phyloP scores from a whole-genome alignment of 2,329 filamentous ascomycete species.

The Alternaria gaisen region DNA sequence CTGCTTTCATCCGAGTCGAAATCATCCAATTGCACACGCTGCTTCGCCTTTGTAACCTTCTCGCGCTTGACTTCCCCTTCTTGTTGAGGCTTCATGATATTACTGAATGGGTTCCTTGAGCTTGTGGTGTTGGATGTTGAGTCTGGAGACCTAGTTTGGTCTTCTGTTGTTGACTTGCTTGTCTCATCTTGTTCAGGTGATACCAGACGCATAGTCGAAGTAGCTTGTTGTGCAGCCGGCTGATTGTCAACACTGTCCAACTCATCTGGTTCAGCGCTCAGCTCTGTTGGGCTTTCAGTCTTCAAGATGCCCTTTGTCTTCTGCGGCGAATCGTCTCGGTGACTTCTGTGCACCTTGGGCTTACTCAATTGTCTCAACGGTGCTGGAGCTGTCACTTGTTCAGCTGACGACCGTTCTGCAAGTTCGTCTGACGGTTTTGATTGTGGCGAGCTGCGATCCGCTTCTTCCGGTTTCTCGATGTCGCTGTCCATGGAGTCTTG shows the following conservation, averaged over 20 bases:
- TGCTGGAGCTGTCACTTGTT: slow-evolving; percentile 32
- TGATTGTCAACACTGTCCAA: slow-evolving; percentile 22
- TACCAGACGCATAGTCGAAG: slow-evolving; percentile 48
- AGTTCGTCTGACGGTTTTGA: slow-evolving; percentile 44
- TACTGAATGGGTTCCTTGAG: slow-evolving; percentile 42
- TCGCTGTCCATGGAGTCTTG: slow-evolving; percentile 52
- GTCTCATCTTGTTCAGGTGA: slow-evolving; percentile 40
- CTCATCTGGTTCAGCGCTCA: slow-evolving; percentile 26
- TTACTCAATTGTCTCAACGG: slow-evolving; percentile 49
- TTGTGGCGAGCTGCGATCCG: slow-evolving; percentile 46
- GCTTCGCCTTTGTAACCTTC: slow-evolving; percentile 67
- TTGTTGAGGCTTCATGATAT: slow-evolving; percentile 47
- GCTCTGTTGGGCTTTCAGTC: slow-evolving; percentile 42
- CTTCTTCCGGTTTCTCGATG: slow-evolving; percentile 56
- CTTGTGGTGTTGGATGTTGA: slow-evolving; percentile 33
- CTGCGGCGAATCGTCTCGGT: slow-evolving; percentile 43
- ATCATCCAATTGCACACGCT: slow-evolving; percentile 74
- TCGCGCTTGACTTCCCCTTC: slow-evolving; percentile 62
- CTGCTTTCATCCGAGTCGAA: slow-evolving; percentile 67
- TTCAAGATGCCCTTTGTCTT: slow-evolving; percentile 46
- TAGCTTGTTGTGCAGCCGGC: slow-evolving; percentile 27
- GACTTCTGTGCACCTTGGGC: slow-evolving; percentile 51
- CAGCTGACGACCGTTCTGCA: slow-evolving; percentile 39
- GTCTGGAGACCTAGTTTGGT: slow-evolving; percentile 31
- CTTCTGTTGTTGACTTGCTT: slow-evolving; percentile 23